phyloP scores from a whole-genome alignment of 1,284 basidiomycete species.

The Neolentinus lepideus region DNA sequence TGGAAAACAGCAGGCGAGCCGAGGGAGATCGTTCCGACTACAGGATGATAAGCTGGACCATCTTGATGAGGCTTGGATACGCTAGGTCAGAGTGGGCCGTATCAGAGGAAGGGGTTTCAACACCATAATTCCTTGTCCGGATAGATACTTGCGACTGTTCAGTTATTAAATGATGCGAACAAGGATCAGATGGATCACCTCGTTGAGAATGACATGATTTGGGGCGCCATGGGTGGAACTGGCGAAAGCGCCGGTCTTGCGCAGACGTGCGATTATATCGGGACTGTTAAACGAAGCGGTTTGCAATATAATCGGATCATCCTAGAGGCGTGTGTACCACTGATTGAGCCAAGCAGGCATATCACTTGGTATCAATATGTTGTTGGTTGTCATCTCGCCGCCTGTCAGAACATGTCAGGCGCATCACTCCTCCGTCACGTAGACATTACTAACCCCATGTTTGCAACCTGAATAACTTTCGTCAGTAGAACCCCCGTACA shows the following conservation, averaged over 20 bases:
- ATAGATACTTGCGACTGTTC: slow-evolving; percentile 51
- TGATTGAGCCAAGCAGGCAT: slow-evolving; percentile 58
- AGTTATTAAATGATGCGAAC: slow-evolving; percentile 8
- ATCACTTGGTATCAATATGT: slow-evolving; percentile 50
- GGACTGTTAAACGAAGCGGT: slow-evolving; percentile 43
- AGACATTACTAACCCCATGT: slow-evolving; percentile 55
- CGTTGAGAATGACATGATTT: slow-evolving; percentile 86
- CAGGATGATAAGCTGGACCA: slow-evolving; percentile 82
- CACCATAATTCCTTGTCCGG: slow-evolving; percentile 92
- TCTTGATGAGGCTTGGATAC: slow-evolving; percentile 81
- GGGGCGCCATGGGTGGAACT: slow-evolving; percentile 57
- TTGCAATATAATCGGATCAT: slow-evolving; percentile 22
- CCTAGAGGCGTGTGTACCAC: slow-evolving; percentile 35
- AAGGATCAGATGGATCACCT: slow-evolving; percentile 32
- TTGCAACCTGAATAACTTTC: slow-evolving; percentile 45
- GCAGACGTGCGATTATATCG: slow-evolving; percentile 66
- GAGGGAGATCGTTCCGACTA: slow-evolving; percentile 86
- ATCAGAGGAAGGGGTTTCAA: slow-evolving; percentile 13
- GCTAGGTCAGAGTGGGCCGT: slow-evolving; percentile 8
- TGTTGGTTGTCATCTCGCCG: slow-evolving; percentile 59
- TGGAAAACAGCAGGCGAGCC: slow-evolving; percentile 82
- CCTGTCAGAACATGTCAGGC: slow-evolving; percentile 29
- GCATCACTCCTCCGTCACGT: neutral
- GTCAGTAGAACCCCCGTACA: neutral
- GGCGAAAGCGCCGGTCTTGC: slow-evolving; percentile 51